A percentile compares a stretch with the other conserved stretches of the same genome.
These are phyloP conservation scores for Phaeosphaeriaceae sp. DNA, from an alignment of 2,329 filamentous ascomycete genomes.

Conservation along the genomic window DNA sequence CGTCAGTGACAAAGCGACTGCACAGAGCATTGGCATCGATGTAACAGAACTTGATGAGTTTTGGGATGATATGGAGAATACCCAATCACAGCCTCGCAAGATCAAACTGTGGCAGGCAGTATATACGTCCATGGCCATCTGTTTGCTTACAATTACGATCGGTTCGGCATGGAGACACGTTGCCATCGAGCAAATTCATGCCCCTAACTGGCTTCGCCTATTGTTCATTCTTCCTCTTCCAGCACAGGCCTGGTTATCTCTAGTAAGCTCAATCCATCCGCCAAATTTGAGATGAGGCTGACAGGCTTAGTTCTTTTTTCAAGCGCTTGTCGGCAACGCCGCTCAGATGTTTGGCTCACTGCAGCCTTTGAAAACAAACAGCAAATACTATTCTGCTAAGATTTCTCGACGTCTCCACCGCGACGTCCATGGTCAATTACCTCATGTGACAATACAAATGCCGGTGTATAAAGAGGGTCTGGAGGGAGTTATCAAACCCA, in stretches of 20 bases:
- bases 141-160: constrained; percentile 60
- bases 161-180: constrained; percentile 64
- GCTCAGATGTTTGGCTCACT: constrained; percentile 75
- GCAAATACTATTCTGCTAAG: constrained; percentile 79
- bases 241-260: constrained; percentile 65
- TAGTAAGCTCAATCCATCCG: constrained; percentile 47
- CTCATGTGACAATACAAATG: constrained; percentile 79
- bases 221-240: constrained; percentile 61
- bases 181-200: constrained; percentile 62
- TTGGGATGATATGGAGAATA: constrained; percentile 36
- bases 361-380: constrained; percentile 75
- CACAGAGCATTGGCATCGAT: constrained; percentile 34
- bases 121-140: constrained; percentile 61
- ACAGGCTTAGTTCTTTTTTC: constrained; percentile 40
- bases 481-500: constrained; percentile 75
- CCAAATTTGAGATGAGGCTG: neutral
- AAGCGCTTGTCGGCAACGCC: constrained; percentile 29
- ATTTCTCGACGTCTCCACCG: constrained; percentile 60
- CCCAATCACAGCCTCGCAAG: constrained; percentile 50
- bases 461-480: constrained; percentile 90
- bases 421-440: constrained; percentile 60
- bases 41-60: constrained; percentile 22
- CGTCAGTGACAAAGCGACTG: constrained; percentile 46
- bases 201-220: constrained; percentile 61
- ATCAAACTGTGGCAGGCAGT: constrained; percentile 63